These are phyloP conservation scores for Penicillium sp. DNA, from an alignment of 2,329 filamentous ascomycete species.

Conservation along the genomic window DNA sequence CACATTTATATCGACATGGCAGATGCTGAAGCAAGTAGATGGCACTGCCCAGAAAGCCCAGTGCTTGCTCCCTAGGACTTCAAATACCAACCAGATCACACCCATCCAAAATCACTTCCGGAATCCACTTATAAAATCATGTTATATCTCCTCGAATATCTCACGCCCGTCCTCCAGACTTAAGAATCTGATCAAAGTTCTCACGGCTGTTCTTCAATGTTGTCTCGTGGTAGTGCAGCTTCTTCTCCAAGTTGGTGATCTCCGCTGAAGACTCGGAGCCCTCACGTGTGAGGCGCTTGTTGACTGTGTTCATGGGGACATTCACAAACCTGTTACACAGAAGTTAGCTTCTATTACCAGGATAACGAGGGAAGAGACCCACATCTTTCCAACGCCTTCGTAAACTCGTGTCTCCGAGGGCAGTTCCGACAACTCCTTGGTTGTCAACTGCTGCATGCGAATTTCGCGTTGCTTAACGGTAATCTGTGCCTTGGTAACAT, in stretches of 20 bases:
- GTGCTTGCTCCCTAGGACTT: background rate
- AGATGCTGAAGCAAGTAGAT: background rate
- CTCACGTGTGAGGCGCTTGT: conserved; percentile 74
- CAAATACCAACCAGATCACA: background rate
- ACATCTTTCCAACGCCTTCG: conserved; percentile 98
- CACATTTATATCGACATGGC: background rate
- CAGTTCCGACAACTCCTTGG: conserved; percentile 76
- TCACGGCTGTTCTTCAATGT: conserved; percentile 92
- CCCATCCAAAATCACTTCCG: background rate
- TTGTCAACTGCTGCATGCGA: conserved; percentile 83
- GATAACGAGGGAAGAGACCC: conserved; percentile 34
- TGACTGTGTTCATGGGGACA: conserved; percentile 70
- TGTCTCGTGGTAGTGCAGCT: conserved; percentile 88
- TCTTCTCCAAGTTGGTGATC: conserved; percentile 80
- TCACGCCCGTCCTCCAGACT: conserved; percentile 49
- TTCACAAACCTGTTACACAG: conserved; percentile 73
- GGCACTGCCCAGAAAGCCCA: background rate
- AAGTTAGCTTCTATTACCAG: background rate
- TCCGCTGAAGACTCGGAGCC: conserved; percentile 74
- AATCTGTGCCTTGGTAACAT: conserved; percentile 80
- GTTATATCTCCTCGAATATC: background rate
- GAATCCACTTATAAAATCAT: background rate
- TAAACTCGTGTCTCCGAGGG: conserved; percentile 79
- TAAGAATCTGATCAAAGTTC: conserved; percentile 86
- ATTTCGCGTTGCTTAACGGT: conserved; percentile 82